Evolutionary conservation across 116 monocot species (phyloP).

Genomic region (Posidonia oceanica): DNA sequence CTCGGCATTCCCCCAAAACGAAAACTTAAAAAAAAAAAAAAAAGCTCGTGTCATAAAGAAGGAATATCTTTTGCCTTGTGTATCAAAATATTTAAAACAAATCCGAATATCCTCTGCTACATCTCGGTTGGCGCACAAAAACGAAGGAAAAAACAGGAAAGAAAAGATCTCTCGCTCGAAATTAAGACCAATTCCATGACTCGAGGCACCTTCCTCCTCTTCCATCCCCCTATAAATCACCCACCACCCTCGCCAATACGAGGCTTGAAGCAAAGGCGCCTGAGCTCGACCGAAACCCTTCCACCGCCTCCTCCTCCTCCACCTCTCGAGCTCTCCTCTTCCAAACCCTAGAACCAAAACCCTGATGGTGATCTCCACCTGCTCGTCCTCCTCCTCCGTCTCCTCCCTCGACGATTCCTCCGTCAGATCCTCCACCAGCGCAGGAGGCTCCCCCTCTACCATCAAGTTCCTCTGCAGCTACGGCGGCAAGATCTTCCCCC

Average conservation of each 20-base stretch:
- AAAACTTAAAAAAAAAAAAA: too few species aligned
- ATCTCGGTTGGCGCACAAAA: too few species aligned
- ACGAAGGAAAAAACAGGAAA: too few species aligned
- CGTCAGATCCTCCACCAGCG: neutral
- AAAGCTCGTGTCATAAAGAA: too few species aligned
- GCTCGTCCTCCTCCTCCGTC: slow-evolving; percentile 6
- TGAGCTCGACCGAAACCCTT: neutral
- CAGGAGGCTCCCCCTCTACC: neutral
- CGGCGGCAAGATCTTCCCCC: slow-evolving; percentile 61
- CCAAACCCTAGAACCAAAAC: neutral
- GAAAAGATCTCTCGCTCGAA: too few species aligned
- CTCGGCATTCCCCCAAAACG: too few species aligned
- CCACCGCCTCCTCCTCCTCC: neutral
- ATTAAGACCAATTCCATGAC: too few species aligned
- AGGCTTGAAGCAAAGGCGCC: neutral
- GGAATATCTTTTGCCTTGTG: too few species aligned
- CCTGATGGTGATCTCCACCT: neutral
- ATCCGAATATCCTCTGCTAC: too few species aligned
- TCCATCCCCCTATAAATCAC: neutral
- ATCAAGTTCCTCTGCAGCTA: slow-evolving; percentile 75
- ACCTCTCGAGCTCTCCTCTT: too few species aligned
- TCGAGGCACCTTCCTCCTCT: too few species aligned
- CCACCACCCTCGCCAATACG: neutral
- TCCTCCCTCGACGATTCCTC: slow-evolving; percentile 5
- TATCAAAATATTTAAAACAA: too few species aligned